A percentile compares a stretch with the other conserved stretches of the same genome.
phyloP scores from a whole-genome alignment of 2,329 filamentous ascomycete species.

The Xylaria sp. region DNA sequence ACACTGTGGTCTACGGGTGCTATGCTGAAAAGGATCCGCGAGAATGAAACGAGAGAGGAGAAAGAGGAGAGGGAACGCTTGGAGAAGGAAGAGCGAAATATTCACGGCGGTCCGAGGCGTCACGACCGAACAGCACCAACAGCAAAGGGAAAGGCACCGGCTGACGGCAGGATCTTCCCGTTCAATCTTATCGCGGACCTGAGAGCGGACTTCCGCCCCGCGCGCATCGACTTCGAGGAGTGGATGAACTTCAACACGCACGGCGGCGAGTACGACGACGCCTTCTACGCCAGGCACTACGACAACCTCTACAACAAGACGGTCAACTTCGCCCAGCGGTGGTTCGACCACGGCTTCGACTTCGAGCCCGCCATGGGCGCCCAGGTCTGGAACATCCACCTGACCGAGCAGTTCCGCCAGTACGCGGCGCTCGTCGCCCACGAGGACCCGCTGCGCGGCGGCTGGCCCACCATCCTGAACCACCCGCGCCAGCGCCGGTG shows the following conservation, averaged over 20 bases:
- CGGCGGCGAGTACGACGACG: conserved; percentile 27
- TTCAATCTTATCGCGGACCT: conserved; percentile 6
- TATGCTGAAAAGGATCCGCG: background rate
- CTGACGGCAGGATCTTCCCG: background rate
- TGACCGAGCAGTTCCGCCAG: conserved; percentile 39
- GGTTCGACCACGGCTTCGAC: conserved; percentile 32
- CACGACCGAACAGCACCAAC: background rate
- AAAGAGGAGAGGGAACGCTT: background rate
- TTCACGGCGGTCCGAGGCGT: background rate
- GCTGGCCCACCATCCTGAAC: conserved; percentile 41
- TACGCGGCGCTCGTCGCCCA: conserved; percentile 39
- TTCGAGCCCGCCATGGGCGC: conserved; percentile 22
- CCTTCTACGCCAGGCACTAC: conserved; percentile 32
- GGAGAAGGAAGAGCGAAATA: background rate
- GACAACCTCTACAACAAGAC: conserved; percentile 32
- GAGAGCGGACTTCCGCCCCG: conserved; percentile 20
- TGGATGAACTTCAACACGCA: conserved; percentile 22
- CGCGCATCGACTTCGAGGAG: conserved; percentile 28
- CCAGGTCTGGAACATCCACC: conserved; percentile 28
- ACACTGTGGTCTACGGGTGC: background rate
- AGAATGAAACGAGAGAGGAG: background rate
- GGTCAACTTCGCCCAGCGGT: conserved; percentile 27
- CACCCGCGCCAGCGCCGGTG: conserved; percentile 36
- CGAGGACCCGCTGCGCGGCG: conserved; percentile 38
- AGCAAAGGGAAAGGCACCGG: background rate